phyloP scores from a whole-genome alignment of 257 asterid genomes.

The Gentiana macrophylla region DNA sequence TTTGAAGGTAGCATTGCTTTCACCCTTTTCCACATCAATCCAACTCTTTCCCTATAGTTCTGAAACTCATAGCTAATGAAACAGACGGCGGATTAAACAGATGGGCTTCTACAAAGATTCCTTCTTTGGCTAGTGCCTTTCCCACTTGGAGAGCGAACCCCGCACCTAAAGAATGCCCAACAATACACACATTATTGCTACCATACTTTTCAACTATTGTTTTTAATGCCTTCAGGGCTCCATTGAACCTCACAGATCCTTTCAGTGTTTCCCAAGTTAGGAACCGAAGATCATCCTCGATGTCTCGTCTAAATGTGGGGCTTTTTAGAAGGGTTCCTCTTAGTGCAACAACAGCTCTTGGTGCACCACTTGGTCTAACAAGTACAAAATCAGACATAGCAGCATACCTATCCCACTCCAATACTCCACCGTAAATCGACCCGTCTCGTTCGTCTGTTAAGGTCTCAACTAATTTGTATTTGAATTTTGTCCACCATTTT shows the following conservation, averaged over 20 bases:
- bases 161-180: slow-evolving; percentile 94
- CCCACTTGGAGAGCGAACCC: slow-evolving; percentile 98
- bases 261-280: slow-evolving; percentile 83
- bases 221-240: slow-evolving; percentile 43
- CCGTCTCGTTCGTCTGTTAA: slow-evolving; percentile 90
- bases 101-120: slow-evolving; percentile 82
- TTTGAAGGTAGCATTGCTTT: slow-evolving; percentile 49
- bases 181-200: slow-evolving; percentile 57
- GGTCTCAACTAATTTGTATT: slow-evolving; percentile 68
- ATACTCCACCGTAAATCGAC: slow-evolving; percentile 80
- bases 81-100: slow-evolving; percentile 95
- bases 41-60: slow-evolving; percentile 70
- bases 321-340: slow-evolving; percentile 79
- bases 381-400: slow-evolving; percentile 71
- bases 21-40: slow-evolving; percentile 62
- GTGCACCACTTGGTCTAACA: slow-evolving; percentile 82
- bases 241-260: slow-evolving; percentile 76
- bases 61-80: slow-evolving; percentile 71
- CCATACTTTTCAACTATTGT: slow-evolving; percentile 57
- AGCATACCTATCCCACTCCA: slow-evolving; percentile 93
- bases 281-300: slow-evolving; percentile 90
- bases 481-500: slow-evolving; percentile 92
- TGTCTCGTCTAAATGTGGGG: slow-evolving; percentile 79
- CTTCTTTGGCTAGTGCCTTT: slow-evolving; percentile 86
- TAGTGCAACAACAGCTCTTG: slow-evolving; percentile 69